Evolutionary conservation across 257 asterid genomes (phyloP).

Genomic region (Solanum chilense): DNA sequence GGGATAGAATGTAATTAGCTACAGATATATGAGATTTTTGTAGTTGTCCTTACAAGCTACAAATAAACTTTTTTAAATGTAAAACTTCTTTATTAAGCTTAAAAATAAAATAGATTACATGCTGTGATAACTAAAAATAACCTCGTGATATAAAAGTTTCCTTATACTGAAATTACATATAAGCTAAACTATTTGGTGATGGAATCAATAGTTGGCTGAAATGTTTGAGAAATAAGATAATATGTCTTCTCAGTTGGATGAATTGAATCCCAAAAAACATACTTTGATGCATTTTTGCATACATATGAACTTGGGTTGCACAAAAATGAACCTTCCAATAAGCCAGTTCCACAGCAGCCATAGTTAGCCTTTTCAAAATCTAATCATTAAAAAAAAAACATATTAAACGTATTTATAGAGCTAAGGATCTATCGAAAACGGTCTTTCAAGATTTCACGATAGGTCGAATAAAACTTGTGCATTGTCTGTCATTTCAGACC

Average conservation of each 20-base stretch:
- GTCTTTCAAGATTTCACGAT: neutral
- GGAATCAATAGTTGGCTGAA: slow-evolving; percentile 29
- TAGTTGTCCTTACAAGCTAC: neutral
- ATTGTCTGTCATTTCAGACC: neutral
- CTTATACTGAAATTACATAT: neutral
- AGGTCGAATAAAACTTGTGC: neutral
- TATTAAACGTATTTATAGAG: neutral
- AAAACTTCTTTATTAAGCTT: neutral
- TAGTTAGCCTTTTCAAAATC: slow-evolving; percentile 43
- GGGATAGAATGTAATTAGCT: too few species aligned
- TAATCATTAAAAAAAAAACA: neutral
- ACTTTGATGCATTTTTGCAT: slow-evolving; percentile 41
- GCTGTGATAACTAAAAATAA: neutral
- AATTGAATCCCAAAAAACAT: slow-evolving; percentile 63
- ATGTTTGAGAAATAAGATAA: slow-evolving; percentile 16
- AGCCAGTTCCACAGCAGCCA: slow-evolving; percentile 89
- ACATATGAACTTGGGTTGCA: slow-evolving; percentile 40
- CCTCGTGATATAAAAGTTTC: neutral
- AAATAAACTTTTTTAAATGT: too few species aligned
- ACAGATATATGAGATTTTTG: too few species aligned
- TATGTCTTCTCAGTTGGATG: slow-evolving; percentile 57
- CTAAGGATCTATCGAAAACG: neutral
- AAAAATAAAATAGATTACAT: neutral
- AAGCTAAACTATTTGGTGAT: neutral
- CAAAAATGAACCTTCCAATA: slow-evolving; percentile 33